Evolutionary conservation across 805 yeast genomes (phyloP).

Genomic region (Dipodascopsis tothii): DNA sequence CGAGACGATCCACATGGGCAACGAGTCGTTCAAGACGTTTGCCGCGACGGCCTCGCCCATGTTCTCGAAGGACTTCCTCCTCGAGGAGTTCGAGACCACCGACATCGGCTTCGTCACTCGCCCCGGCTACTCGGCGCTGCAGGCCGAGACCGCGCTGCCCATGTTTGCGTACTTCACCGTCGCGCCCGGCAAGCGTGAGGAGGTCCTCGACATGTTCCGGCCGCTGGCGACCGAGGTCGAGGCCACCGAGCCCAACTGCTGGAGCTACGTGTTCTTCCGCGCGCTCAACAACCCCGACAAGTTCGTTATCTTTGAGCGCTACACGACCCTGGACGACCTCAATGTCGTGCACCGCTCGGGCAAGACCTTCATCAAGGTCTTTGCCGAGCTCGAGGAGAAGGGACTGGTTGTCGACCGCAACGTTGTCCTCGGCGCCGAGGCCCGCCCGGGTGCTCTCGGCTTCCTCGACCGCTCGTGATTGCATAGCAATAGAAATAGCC

Average conservation of each 20-base stretch:
- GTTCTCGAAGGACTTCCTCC: conserved; percentile 4
- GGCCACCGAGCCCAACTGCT: conserved; percentile 12
- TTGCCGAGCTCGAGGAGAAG: conserved; percentile 7
- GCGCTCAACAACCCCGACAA: conserved; percentile 12
- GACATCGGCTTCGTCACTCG: conserved; percentile 19
- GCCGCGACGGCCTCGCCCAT: conserved; percentile 6
- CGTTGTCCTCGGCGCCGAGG: conserved; percentile 3
- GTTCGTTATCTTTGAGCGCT: conserved; percentile 18
- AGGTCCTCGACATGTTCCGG: conserved; percentile 47
- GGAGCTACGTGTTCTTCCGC: conserved; percentile 8
- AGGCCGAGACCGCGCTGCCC: not conserved
- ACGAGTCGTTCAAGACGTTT: conserved; percentile 11
- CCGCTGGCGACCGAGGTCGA: conserved; percentile 7
- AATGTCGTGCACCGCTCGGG: conserved; percentile 14
- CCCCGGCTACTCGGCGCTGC: conserved; percentile 6
- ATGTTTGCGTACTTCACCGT: conserved; percentile 6
- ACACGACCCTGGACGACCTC: conserved; percentile 9
- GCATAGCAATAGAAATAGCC: no score
- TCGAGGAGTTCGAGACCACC: conserved; percentile 13
- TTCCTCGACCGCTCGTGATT: conserved; percentile 6
- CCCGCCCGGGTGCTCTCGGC: conserved; percentile 8
- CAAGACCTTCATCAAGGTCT: conserved; percentile 6
- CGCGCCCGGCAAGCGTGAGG: conserved; percentile 46
- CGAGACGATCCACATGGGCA: conserved; percentile 10
- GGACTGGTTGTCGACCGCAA: conserved; percentile 1